Percentiles rank a stretch among this genome's conserved stretches.
Conservation (phyloP, 2,329 filamentous ascomycete species). For the Lachnellula subtilissima region DNA sequence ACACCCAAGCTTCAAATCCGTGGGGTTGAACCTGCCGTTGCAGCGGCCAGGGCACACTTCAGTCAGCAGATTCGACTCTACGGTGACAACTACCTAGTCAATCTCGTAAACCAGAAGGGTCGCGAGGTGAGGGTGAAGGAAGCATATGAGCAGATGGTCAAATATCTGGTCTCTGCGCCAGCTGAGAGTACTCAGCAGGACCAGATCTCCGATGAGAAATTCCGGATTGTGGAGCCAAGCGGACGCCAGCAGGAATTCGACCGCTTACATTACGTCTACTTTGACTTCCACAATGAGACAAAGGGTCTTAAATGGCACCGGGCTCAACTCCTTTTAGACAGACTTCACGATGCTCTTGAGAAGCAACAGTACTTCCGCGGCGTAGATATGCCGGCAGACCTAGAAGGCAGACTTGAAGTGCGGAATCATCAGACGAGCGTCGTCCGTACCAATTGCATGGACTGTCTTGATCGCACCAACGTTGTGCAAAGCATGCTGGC, state of each 20-base stretch:
- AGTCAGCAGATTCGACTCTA: conserved; percentile 90
- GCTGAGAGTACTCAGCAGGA: conserved; percentile 63
- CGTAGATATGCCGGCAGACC: conserved; percentile 72
- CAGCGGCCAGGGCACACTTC: conserved; percentile 82
- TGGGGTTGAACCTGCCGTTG: conserved; percentile 71
- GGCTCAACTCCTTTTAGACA: conserved; percentile 79
- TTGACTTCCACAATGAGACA: conserved; percentile 97
- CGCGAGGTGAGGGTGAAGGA: conserved; percentile 85
- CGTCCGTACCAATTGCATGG: conserved; percentile 98
- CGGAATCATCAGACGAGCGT: conserved; percentile 80
- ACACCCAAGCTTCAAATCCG: conserved; percentile 86
- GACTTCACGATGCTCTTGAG: conserved; percentile 68
- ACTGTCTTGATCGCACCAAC: conserved; percentile 95
- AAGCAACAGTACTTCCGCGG: conserved; percentile 90
- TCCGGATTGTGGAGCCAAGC: conserved; percentile 68
- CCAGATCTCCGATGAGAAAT: conserved; percentile 67
- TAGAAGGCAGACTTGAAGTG: conserved; percentile 69
- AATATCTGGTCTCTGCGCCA: conserved; percentile 66
- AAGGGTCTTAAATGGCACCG: conserved; percentile 93
- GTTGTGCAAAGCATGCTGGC: conserved; percentile 97
- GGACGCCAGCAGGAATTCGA: conserved; percentile 61
- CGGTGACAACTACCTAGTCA: conserved; percentile 95
- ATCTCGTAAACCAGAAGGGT: conserved; percentile 94
- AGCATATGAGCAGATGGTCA: conserved; percentile 87
- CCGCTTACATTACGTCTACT: conserved; percentile 91